A percentile compares a stretch with the other conserved stretches of the same genome.
Evolutionary conservation across 768 basidiomycete genomes (phyloP).

Genomic region (Xanthoconium stramineum): DNA sequence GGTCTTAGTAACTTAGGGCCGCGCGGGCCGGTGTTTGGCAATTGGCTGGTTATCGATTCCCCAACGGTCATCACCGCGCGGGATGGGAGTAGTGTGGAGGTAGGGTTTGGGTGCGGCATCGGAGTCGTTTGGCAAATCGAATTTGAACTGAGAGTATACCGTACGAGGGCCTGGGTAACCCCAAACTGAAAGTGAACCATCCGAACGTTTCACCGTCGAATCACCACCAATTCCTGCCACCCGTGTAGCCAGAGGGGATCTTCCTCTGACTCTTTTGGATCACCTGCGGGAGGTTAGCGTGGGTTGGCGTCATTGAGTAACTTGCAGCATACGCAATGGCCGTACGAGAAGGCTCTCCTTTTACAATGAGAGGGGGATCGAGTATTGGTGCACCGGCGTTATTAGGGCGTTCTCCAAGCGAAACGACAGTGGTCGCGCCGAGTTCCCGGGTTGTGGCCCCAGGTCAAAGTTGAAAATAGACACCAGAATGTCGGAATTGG

Average conservation of each 20-base stretch:
- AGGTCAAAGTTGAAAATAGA: too few relatives aligned
- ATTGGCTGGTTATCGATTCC: neutral
- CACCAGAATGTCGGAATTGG: neutral
- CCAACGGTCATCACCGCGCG: neutral
- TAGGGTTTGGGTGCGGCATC: neutral
- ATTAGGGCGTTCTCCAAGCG: neutral
- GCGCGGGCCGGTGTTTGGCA: too few relatives aligned
- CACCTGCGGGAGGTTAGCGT: too few relatives aligned
- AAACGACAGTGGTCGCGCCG: neutral
- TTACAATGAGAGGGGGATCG: neutral
- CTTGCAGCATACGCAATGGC: too few relatives aligned
- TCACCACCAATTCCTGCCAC: neutral
- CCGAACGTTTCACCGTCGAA: neutral
- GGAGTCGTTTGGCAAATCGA: neutral
- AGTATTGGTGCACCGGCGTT: neutral
- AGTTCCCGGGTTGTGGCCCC: neutral
- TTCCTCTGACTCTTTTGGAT: too few relatives aligned
- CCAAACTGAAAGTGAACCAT: too few relatives aligned
- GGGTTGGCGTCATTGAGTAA: too few relatives aligned
- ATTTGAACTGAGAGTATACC: too few relatives aligned
- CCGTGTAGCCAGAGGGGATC: too few relatives aligned
- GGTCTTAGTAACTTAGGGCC: neutral
- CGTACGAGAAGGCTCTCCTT: too few relatives aligned
- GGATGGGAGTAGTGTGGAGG: neutral
- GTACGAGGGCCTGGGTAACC: neutral